Conservation (phyloP, 805 yeast genomes). For the Metschnikowia lachancei region DNA sequence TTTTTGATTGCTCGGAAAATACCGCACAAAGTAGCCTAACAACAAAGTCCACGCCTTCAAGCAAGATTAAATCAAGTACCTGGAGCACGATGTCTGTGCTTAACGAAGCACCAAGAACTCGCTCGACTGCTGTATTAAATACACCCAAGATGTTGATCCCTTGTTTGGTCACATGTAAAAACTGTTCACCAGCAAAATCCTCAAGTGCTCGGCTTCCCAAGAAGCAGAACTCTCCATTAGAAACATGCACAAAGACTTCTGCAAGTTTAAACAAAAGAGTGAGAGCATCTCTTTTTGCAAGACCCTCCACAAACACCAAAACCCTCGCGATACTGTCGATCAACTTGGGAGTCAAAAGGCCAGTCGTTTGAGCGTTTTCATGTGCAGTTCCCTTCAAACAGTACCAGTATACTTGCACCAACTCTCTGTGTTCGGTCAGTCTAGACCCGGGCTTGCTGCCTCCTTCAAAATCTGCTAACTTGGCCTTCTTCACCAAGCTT, state of each 20-base stretch:
- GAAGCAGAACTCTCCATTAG: conserved; percentile 31
- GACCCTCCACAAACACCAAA: conserved; percentile 20
- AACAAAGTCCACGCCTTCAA: conserved; percentile 41
- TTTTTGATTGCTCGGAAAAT: conserved; percentile 18
- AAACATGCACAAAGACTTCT: conserved; percentile 12
- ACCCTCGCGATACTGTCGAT: conserved; percentile 7
- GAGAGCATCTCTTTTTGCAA: conserved; percentile 29
- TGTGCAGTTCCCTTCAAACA: conserved; percentile 20
- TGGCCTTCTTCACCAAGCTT: conserved; percentile 30
- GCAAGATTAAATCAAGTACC: conserved; percentile 35
- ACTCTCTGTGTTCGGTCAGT: conserved; percentile 16
- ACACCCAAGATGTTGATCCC: conserved; percentile 31
- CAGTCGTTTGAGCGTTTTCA: neutral
- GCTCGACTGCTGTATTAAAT: conserved; percentile 18
- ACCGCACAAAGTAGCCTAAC: conserved; percentile 28
- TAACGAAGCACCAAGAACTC: neutral
- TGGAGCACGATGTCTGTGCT: conserved; percentile 6
- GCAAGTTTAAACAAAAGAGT: conserved; percentile 34
- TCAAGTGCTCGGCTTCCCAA: conserved; percentile 37
- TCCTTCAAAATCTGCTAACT: conserved; percentile 7
- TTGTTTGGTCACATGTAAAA: conserved; percentile 35
- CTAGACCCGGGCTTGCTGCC: neutral
- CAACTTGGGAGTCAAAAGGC: neutral
- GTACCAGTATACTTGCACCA: conserved; percentile 31
- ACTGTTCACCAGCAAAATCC: conserved; percentile 27